Evolutionary conservation across 805 yeast species (phyloP).

Genomic region (Candida methanosorbosa): DNA sequence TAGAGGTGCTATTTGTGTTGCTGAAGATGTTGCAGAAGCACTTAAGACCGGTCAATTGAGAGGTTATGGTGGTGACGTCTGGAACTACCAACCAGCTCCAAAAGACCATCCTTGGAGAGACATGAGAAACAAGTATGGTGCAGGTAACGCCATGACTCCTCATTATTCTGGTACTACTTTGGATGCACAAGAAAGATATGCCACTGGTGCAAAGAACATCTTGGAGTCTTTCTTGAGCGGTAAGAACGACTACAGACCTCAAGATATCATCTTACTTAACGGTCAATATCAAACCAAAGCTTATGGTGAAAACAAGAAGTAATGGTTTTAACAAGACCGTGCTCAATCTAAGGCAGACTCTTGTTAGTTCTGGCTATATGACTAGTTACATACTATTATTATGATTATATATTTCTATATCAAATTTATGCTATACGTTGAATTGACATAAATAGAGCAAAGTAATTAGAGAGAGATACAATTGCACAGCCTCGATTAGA

Average conservation of each 20-base stretch:
- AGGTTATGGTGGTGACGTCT: conserved; percentile 83
- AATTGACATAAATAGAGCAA: too few species aligned
- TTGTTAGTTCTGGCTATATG: too few species aligned
- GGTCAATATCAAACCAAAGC: conserved; percentile 71
- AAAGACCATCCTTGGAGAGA: conserved; percentile 69
- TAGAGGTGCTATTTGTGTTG: conserved; percentile 71
- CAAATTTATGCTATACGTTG: too few species aligned
- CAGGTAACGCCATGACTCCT: conserved; percentile 82
- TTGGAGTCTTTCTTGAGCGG: conserved; percentile 54
- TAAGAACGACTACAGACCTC: conserved; percentile 62
- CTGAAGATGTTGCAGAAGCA: conserved; percentile 70
- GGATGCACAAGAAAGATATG: conserved; percentile 72
- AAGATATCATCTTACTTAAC: conserved; percentile 61
- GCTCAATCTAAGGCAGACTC: too few species aligned
- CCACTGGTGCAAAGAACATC: conserved; percentile 60
- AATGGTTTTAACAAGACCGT: too few species aligned
- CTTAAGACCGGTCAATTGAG: conserved; percentile 57
- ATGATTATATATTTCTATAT: too few species aligned
- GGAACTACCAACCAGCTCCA: conserved; percentile 83
- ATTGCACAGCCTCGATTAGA: too few species aligned
- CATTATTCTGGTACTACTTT: conserved; percentile 74
- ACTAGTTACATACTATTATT: too few species aligned
- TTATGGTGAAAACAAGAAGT: conserved; percentile 46
- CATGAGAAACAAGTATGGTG: conserved; percentile 56
- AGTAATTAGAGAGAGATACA: too few species aligned